Base-by-base conservation (phyloP, 169 alveolate genomes). In the Cryptosporidium meleagridis region DNA sequence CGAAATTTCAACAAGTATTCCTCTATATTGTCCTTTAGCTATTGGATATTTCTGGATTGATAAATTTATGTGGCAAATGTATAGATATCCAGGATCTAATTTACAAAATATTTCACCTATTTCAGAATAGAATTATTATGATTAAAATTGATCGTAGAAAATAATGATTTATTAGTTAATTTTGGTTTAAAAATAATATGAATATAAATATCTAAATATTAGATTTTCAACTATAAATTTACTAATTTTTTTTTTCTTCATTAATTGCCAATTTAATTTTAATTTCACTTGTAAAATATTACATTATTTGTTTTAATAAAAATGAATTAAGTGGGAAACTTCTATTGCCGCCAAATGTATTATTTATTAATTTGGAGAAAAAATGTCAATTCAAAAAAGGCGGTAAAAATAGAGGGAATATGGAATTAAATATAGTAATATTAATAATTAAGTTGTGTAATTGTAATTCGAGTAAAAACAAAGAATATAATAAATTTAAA, bases 11-110 rank as follows among this genome's bases (percentile, higher is more conserved):
- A 26, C 29, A 53, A 35, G 39, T 69, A 70, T 70, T 70, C 85
- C 85, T 10, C 67, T 44, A 4, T 73, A 73, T 58, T 73, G 86
- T 73, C 86, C 86, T 33, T 23, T 35, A 51, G 86, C 86, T 35
- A 55, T 73, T 29, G 70, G 71, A 31, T 73, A 53, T 73, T 58
- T 53, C 35, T 73, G 86, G 86, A 73, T 73, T 39, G 86, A 73
- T 52, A 73, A 73, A 59, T 73, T 52, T 37, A 51, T 73, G 86
- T 73, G 86, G 86, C 86, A 73, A 73, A 73, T 73, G 86, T 73
- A 73, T n/a, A 73, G 86, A 73, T 58, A 35, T 55, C 71, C 86
- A 35, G 86, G 86, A 7, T 53, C 86, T 21, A 58, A 73, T 33
- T 55, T 55, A 37, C 71, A 73, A n/a, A 41, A 3, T 16, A 73